These are phyloP conservation scores for Pinguiococcus pyrenoidosus DNA, from an alignment of 108 stramenopile species.

Conservation along the genomic window DNA sequence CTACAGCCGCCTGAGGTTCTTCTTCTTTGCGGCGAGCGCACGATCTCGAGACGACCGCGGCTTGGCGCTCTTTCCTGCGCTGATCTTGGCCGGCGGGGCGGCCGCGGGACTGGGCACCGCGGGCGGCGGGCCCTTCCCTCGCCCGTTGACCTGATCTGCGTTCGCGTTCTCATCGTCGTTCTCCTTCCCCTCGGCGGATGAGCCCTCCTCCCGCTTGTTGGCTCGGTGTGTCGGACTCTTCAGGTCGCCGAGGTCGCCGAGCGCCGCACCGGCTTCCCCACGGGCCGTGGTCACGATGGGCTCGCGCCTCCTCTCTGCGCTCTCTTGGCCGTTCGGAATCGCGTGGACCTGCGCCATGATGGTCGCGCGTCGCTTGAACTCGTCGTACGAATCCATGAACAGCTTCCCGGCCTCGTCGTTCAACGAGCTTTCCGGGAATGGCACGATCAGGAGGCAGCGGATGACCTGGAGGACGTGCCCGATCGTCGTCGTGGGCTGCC, in stretches of 20 bases:
- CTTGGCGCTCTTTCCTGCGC: not conserved
- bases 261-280: not conserved
- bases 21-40: not conserved
- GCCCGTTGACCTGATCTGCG: too few relatives aligned
- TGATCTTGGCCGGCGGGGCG: not conserved
- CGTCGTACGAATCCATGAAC: constrained; percentile 97
- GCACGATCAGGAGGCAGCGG: constrained; percentile 92
- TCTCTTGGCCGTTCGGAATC: constrained; percentile 5
- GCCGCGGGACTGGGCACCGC: not conserved
- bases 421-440: constrained; percentile 91
- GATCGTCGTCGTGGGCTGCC: constrained; percentile 71
- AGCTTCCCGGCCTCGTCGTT: constrained; percentile 98
- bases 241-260: not conserved
- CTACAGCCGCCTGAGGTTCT: constrained; percentile 2
- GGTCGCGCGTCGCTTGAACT: constrained; percentile 76
- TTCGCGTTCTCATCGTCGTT: not conserved
- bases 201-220: not conserved
- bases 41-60: not conserved
- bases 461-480: constrained; percentile 89
- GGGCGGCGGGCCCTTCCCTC: not conserved
- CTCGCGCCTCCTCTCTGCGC: not conserved
- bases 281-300: not conserved
- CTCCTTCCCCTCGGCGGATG: not conserved
- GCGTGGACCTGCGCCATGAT: constrained; percentile 90
- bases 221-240: not conserved